Evolutionary conservation across 2,329 filamentous ascomycete genomes (phyloP).

Genomic region (Neobulgaria alba): DNA sequence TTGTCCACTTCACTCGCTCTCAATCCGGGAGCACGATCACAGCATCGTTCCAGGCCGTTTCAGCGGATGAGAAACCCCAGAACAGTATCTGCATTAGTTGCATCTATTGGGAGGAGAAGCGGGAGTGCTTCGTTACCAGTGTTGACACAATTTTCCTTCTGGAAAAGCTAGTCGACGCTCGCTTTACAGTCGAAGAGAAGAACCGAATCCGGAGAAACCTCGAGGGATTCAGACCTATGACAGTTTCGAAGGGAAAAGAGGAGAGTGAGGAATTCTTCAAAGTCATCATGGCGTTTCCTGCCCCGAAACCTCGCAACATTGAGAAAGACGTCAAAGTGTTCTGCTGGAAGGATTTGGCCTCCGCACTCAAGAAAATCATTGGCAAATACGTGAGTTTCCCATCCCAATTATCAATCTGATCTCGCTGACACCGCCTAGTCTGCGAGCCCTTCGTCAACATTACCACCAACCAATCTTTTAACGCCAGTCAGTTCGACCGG

Average conservation of each 20-base stretch:
- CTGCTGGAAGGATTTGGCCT: conserved; percentile 81
- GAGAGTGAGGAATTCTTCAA: conserved; percentile 98
- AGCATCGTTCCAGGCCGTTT: conserved; percentile 69
- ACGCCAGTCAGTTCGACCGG: conserved; percentile 28
- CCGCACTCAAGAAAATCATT: conserved; percentile 95
- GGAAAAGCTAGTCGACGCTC: conserved; percentile 75
- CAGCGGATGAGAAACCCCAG: conserved; percentile 67
- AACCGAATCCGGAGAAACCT: conserved; percentile 94
- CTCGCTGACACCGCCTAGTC: conserved; percentile 22
- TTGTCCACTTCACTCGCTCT: conserved; percentile 80
- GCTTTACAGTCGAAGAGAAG: conserved; percentile 96
- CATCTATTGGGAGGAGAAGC: conserved; percentile 91
- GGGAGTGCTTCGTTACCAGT: conserved; percentile 87
- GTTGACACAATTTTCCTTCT: conserved; percentile 96
- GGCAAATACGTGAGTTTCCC: conserved; percentile 62
- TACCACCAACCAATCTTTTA: conserved; percentile 26
- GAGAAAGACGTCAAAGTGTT: conserved; percentile 99
- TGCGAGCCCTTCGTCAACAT: conserved; percentile 27
- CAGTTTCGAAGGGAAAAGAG: conserved; percentile 83
- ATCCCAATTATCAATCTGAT: neutral
- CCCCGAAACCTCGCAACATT: conserved; percentile 92
- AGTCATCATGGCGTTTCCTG: conserved; percentile 94
- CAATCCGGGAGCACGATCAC: conserved; percentile 77
- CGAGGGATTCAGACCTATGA: conserved; percentile 86
- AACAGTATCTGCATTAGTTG: conserved; percentile 94